These are phyloP conservation scores for Tuber borchii DNA, from an alignment of 495 filamentous ascomycete species.

Conservation along the genomic window DNA sequence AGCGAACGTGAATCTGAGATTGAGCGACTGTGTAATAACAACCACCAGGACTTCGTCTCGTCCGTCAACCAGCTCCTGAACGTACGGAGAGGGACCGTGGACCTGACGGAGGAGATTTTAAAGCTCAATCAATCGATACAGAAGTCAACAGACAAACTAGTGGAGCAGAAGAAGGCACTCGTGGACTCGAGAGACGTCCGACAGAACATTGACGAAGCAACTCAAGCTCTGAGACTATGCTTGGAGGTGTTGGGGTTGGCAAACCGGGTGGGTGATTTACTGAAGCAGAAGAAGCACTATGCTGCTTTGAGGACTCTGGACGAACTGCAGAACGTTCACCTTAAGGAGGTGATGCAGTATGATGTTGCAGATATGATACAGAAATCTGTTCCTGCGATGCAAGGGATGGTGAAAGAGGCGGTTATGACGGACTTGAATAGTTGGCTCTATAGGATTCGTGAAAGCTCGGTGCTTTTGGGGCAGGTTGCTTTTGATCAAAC, in stretches of 20 bases:
- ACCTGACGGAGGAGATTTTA: slow-evolving; percentile 83
- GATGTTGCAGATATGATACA: slow-evolving; percentile 95
- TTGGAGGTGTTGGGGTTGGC: slow-evolving; percentile 85
- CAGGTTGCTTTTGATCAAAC: slow-evolving; percentile 98
- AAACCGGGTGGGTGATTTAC: slow-evolving; percentile 87
- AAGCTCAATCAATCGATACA: slow-evolving; percentile 91
- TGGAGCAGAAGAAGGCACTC: slow-evolving; percentile 85
- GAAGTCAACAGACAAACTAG: slow-evolving; percentile 86
- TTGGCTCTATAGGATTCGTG: slow-evolving; percentile 93
- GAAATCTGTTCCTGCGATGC: slow-evolving; percentile 84
- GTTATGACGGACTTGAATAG: slow-evolving; percentile 97
- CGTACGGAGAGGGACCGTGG: slow-evolving; percentile 80
- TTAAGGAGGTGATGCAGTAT: slow-evolving; percentile 86
- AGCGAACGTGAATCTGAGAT: slow-evolving; percentile 84
- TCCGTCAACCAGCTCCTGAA: slow-evolving; percentile 88
- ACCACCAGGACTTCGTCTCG: slow-evolving; percentile 90
- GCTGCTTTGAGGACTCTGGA: slow-evolving; percentile 87
- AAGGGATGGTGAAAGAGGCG: slow-evolving; percentile 85
- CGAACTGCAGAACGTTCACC: slow-evolving; percentile 91
- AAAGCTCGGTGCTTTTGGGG: slow-evolving; percentile 88
- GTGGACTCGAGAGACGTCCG: slow-evolving; percentile 85
- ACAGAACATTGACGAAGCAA: slow-evolving; percentile 96
- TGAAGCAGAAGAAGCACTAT: slow-evolving; percentile 89
- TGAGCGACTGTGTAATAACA: slow-evolving; percentile 86
- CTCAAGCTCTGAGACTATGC: slow-evolving; percentile 78